phyloP scores from a whole-genome alignment of 2,329 filamentous ascomycete genomes.

The Pleoardoris graminearum region DNA sequence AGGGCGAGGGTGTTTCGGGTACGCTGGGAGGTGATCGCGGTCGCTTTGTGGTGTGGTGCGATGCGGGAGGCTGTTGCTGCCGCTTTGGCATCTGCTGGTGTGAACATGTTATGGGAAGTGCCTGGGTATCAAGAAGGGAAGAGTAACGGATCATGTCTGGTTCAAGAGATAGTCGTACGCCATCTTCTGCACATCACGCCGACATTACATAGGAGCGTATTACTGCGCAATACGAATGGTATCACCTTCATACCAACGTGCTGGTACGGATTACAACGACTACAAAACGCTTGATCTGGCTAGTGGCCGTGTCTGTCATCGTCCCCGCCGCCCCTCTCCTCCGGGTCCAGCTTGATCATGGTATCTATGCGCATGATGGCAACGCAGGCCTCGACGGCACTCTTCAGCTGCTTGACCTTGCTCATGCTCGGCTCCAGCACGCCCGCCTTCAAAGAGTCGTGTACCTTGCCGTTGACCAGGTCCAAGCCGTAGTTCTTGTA shows the following conservation, averaged over 20 bases:
- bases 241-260: not conserved
- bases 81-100: no score
- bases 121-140: no score
- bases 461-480: slow-evolving; percentile 82
- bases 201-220: no score
- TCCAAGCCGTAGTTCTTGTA: slow-evolving; percentile 99
- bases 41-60: no score
- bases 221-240: slow-evolving; percentile 2
- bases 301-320: slow-evolving; percentile 88
- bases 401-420: slow-evolving; percentile 98
- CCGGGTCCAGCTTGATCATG: slow-evolving; percentile 95
- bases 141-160: no score
- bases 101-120: no score
- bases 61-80: no score
- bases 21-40: no score
- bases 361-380: slow-evolving; percentile 99
- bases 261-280: not conserved
- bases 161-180: no score
- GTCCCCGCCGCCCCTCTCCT: slow-evolving; percentile 69
- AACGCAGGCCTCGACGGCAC: slow-evolving; percentile 96
- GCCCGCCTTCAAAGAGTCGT: slow-evolving; percentile 91
- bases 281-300: slow-evolving; percentile 1
- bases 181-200: no score
- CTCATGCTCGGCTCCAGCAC: slow-evolving; percentile 97
- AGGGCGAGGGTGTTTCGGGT: no score